A percentile compares a stretch with the other conserved stretches of the same genome.
Evolutionary conservation across 805 yeast species (phyloP).

Genomic region (Torulaspora indica): DNA sequence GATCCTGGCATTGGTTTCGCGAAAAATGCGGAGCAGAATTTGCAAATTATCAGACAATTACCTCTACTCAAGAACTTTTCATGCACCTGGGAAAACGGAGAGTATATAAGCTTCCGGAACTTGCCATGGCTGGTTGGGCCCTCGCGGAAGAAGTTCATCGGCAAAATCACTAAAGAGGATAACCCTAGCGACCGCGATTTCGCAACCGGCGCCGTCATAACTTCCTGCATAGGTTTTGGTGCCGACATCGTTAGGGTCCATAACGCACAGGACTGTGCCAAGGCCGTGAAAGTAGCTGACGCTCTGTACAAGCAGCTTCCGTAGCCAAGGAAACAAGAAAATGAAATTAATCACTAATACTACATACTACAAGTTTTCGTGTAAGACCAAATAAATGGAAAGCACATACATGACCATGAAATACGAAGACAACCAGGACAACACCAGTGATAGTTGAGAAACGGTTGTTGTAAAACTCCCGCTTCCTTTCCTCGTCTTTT

Average conservation of each 20-base stretch:
- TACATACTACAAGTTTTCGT: conserved; percentile 7
- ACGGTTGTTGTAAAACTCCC: too few relatives aligned
- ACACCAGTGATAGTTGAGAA: not conserved
- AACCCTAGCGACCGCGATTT: conserved; percentile 58
- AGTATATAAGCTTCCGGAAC: conserved; percentile 32
- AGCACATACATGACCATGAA: conserved; percentile 4
- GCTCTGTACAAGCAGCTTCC: conserved; percentile 39
- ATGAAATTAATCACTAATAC: conserved; percentile 6
- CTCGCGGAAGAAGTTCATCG: conserved; percentile 83
- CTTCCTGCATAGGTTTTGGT: conserved; percentile 67
- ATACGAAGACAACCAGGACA: not conserved
- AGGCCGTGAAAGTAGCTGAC: conserved; percentile 61
- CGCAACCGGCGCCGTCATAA: conserved; percentile 72
- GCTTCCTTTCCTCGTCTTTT: too few relatives aligned
- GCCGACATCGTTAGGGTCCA: conserved; percentile 86
- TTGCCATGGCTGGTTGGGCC: conserved; percentile 79
- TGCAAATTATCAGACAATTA: conserved; percentile 53
- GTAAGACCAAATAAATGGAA: conserved; percentile 7
- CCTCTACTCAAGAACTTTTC: conserved; percentile 48
- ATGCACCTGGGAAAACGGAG: conserved; percentile 19
- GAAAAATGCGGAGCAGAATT: conserved; percentile 67
- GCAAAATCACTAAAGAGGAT: conserved; percentile 57
- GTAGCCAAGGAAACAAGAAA: not conserved
- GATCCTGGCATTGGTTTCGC: conserved; percentile 99
- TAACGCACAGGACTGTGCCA: conserved; percentile 59